These are phyloP conservation scores for Calonectria pseudoturangicola DNA, from an alignment of 2,329 filamentous ascomycete species.

Conservation along the genomic window DNA sequence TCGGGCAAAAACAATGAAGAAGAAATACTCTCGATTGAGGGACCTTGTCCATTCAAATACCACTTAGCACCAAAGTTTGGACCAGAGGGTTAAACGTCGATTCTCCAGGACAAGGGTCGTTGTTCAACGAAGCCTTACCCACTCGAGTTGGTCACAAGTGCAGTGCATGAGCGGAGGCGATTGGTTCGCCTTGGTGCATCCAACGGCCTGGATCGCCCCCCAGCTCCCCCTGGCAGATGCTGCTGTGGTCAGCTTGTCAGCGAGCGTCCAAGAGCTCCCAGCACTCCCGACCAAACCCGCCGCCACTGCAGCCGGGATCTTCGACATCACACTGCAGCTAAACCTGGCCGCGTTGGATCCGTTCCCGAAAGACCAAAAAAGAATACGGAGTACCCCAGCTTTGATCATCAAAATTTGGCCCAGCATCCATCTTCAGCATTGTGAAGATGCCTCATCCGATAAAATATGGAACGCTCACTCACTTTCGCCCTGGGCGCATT, in stretches of 20 bases:
- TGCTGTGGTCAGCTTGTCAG: conserved; percentile 33
- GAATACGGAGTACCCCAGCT: conserved; percentile 10
- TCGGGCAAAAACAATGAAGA: conserved; percentile 27
- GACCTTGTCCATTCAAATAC: conserved; percentile 44
- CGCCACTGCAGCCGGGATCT: conserved; percentile 39
- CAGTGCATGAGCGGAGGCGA: conserved; percentile 42
- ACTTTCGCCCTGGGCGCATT: conserved; percentile 21
- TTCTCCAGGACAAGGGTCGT: conserved; percentile 50
- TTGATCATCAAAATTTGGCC: conserved; percentile 13
- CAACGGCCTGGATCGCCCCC: conserved; percentile 47
- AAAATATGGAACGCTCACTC: conserved; percentile 14
- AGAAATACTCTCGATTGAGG: conserved; percentile 25
- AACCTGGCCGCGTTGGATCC: conserved; percentile 35
- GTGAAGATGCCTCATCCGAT: conserved; percentile 11
- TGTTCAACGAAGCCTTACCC: conserved; percentile 47
- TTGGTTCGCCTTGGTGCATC: conserved; percentile 47
- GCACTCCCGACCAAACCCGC: conserved; percentile 11
- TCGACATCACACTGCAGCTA: conserved; percentile 40
- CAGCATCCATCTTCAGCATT: neutral
- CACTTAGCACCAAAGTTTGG: conserved; percentile 38
- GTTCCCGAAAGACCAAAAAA: conserved; percentile 21
- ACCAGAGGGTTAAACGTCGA: conserved; percentile 48
- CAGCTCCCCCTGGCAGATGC: conserved; percentile 42
- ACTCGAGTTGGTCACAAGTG: conserved; percentile 48
- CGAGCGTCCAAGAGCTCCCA: conserved; percentile 34